These are phyloP conservation scores for Pseudozyma pruni DNA, from an alignment of 1,284 basidiomycete species.

Conservation along the genomic window DNA sequence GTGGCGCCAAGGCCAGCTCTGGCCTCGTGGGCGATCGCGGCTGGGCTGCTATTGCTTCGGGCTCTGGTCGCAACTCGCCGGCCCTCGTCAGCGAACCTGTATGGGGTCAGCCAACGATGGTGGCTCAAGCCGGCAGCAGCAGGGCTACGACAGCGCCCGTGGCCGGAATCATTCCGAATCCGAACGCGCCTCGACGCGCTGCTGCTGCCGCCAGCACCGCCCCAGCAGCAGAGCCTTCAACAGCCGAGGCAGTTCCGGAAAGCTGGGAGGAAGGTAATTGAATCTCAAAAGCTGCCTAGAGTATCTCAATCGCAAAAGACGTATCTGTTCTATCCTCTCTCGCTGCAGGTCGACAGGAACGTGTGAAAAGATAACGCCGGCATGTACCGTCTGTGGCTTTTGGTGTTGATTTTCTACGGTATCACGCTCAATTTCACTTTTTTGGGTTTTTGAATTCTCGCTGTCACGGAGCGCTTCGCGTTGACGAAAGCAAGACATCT, in stretches of 20 bases:
- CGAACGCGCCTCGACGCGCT: slow-evolving; percentile 28
- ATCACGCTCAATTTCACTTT: too few relatives aligned
- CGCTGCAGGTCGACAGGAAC: too few relatives aligned
- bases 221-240: background rate
- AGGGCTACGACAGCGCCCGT: slow-evolving; percentile 15
- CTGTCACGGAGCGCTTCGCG: too few relatives aligned
- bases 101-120: slow-evolving; percentile 37
- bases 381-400: too few relatives aligned
- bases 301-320: too few relatives aligned
- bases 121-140: slow-evolving; percentile 8
- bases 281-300: background rate
- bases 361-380: too few relatives aligned
- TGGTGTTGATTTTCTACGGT: too few relatives aligned
- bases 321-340: too few relatives aligned
- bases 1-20: slow-evolving; percentile 16
- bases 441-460: too few relatives aligned
- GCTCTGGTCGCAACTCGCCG: slow-evolving; percentile 45
- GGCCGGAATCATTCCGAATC: slow-evolving; percentile 40
- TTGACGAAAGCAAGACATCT: too few relatives aligned
- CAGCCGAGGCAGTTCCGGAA: slow-evolving; percentile 18
- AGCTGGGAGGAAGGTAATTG: slow-evolving; percentile 44
- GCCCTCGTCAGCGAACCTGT: slow-evolving; percentile 14
- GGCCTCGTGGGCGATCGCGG: slow-evolving; percentile 28
- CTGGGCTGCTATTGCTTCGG: slow-evolving; percentile 46
- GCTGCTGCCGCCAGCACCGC: slow-evolving; percentile 2